These are phyloP conservation scores for Pleurotus eryngii DNA, from an alignment of 768 basidiomycete species.

Conservation along the genomic window DNA sequence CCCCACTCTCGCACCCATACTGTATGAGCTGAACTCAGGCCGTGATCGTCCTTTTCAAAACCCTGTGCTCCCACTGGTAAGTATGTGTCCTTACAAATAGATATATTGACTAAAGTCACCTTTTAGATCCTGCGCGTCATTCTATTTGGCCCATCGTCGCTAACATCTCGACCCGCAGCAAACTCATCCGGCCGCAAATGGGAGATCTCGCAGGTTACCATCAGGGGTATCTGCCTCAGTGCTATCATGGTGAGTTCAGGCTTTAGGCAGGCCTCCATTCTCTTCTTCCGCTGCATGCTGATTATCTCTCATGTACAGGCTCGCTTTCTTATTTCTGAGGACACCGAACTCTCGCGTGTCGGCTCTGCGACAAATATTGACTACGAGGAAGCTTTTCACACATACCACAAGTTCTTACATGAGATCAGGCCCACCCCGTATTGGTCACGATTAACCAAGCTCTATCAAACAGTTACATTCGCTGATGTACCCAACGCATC, in stretches of 20 bases:
- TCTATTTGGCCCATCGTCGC: too few relatives aligned
- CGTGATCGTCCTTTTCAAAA: neutral
- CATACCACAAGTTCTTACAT: neutral
- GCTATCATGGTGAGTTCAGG: neutral
- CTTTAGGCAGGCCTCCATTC: neutral
- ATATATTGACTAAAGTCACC: neutral
- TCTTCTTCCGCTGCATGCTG: neutral
- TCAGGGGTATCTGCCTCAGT: neutral
- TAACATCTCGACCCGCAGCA: neutral
- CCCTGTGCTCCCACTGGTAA: neutral
- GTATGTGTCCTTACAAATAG: neutral
- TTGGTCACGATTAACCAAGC: neutral
- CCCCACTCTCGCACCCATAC: neutral
- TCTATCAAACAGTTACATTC: neutral
- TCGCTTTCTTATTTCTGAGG: neutral
- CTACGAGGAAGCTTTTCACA: neutral
- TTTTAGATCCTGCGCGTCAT: too few relatives aligned
- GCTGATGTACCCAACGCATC: neutral
- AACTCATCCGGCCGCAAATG: neutral
- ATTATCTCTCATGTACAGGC: neutral
- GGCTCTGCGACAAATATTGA: neutral
- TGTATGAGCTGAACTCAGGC: neutral
- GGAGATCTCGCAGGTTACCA: neutral
- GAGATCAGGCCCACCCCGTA: neutral
- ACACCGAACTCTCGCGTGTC: neutral